A percentile compares a stretch with the other conserved stretches of the same genome.
Conservation (phyloP, 495 filamentous ascomycete genomes). For the Penicillium simplicissimum region DNA sequence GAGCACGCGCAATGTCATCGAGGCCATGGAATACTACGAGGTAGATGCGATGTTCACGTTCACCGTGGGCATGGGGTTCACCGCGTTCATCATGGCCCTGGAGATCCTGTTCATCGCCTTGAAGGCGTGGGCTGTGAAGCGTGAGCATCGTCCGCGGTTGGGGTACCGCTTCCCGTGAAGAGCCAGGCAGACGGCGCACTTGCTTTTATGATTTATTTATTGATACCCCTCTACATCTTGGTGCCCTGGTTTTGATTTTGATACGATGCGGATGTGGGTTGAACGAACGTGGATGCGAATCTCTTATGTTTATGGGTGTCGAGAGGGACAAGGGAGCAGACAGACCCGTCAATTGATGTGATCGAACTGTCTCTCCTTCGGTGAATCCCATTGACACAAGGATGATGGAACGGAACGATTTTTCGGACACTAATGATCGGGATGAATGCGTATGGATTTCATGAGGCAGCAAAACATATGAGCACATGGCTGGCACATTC, state of each 20-base stretch:
- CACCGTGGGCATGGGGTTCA: conserved; percentile 83
- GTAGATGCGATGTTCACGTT: conserved; percentile 89
- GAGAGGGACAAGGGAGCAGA: not conserved
- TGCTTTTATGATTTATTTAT: conserved; percentile 1
- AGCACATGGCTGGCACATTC: not conserved
- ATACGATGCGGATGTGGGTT: not conserved
- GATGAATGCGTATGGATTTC: conserved; percentile 5
- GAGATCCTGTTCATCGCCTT: conserved; percentile 74
- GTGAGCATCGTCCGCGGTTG: conserved; percentile 46
- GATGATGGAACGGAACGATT: not conserved
- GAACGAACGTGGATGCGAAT: not conserved
- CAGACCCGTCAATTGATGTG: conserved; percentile 7
- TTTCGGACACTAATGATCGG: conserved; percentile 4
- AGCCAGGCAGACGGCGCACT: not conserved
- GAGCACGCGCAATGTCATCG: conserved; percentile 73
- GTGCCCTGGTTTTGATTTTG: conserved; percentile 9
- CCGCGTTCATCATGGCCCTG: conserved; percentile 85
- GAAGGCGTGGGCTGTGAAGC: conserved; percentile 83
- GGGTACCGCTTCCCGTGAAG: conserved; percentile 27
- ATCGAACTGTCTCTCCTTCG: not conserved
- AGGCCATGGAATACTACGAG: conserved; percentile 72
- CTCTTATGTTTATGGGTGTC: not conserved
- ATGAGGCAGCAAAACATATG: not conserved
- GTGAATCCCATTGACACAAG: not conserved
- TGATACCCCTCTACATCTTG: conserved; percentile 31